These are phyloP conservation scores for Candida nitratophila DNA, from an alignment of 805 yeast species.

Conservation along the genomic window DNA sequence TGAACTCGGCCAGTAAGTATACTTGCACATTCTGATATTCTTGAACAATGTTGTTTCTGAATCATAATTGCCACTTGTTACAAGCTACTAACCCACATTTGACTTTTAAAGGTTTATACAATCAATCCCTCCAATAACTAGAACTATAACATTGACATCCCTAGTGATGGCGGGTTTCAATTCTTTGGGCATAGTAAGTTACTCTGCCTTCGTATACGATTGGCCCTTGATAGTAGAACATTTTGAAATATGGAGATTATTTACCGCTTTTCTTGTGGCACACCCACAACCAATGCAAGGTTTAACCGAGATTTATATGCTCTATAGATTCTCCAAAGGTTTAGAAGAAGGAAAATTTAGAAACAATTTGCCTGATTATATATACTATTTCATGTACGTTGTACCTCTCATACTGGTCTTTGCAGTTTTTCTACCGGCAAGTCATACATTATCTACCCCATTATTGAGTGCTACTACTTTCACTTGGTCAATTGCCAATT, in stretches of 20 bases:
- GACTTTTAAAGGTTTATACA: constrained; percentile 24
- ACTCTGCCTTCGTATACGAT: constrained; percentile 17
- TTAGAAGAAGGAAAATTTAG: constrained; percentile 46
- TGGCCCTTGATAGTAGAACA: constrained; percentile 25
- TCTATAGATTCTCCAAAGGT: constrained; percentile 50
- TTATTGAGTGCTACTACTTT: constrained; percentile 49
- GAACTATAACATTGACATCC: constrained; percentile 45
- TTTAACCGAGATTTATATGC: constrained; percentile 46
- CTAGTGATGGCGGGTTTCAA: constrained; percentile 35
- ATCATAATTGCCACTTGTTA: too few species aligned
- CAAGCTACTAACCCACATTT: not conserved
- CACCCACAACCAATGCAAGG: constrained; percentile 37
- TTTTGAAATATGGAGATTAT: constrained; percentile 38
- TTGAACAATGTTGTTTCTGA: too few species aligned
- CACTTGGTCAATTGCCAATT: constrained; percentile 54
- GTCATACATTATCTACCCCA: constrained; percentile 27
- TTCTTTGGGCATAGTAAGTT: constrained; percentile 23
- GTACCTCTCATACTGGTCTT: constrained; percentile 38
- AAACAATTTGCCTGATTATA: constrained; percentile 44
- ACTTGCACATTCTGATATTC: too few species aligned
- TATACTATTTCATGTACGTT: constrained; percentile 44
- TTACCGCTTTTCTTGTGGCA: constrained; percentile 43
- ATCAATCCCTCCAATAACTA: constrained; percentile 55
- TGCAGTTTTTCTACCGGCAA: constrained; percentile 22
- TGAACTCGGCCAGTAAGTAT: constrained; percentile 13